Base-by-base conservation (phyloP, 805 yeast genomes). In the Candida incommunis region DNA sequence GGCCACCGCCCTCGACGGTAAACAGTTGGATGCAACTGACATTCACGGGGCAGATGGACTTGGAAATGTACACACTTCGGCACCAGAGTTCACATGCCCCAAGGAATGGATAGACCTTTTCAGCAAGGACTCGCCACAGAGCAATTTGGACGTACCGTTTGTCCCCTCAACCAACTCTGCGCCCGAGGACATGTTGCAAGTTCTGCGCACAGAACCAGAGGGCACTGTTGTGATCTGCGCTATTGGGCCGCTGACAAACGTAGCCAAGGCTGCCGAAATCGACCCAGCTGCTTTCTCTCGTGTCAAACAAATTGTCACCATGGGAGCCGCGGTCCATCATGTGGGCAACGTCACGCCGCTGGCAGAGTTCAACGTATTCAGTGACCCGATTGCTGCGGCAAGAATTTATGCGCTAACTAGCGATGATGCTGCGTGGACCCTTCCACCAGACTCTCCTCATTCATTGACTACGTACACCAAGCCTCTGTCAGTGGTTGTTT, bases 1-100 rank as follows among this genome's bases (percentile, higher is more conserved):
- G 40, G 43, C 49, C 23, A 47, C 50, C 3, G 59, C 64, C 5
- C 48, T 61, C 9, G 57, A 50, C 21, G 61, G 61, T 3, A 45
- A 53, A 16, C 51, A 51, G 21, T 48, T 53, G 18, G 65, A 65
- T 41, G 70, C 69, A 2, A 61, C 63, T 4, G 64, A 63, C 40
- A 64, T 64, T 42, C 70, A 66, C 46, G 70, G 70, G 16, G 37
- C 45, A 23, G 70, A 66, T 46, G 70, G 70, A 2, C 56, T 66
- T 9, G 69, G 69, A 3, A 64, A 65, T 13, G 63, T 63, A 22
- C 69, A 66, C 46, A 41, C 48, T 2, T n/a, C 44, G 2, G 50
- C 57, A 26, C 67, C 69, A 2, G 61, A 62, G 34, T 65, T 51
- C 43, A 59, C 66, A 7, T 57, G 62, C 22, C 58, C 61, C 1